Base-by-base conservation (phyloP, 805 yeast genomes). In the Ogataea nakhonphanomensis region DNA sequence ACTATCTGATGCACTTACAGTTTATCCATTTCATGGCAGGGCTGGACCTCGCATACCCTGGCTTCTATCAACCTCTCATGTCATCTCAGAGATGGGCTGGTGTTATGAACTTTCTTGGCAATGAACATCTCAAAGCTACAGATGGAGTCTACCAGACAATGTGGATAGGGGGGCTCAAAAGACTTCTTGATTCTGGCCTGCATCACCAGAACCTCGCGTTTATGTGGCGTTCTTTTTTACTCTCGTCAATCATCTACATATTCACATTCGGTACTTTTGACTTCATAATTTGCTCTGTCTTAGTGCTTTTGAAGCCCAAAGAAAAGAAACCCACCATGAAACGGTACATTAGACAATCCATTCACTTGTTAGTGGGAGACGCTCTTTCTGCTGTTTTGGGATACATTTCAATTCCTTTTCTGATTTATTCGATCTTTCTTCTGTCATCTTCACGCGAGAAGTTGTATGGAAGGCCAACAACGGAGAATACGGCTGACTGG, bases 21-120 rank as follows among this genome's bases (percentile, higher is more conserved):
- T 81, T 73, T 61, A 73, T 79, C 1, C 69, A 78, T 30, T 76
- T 79, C 53, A 66, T 74, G 49, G 75, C 74, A 5, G 81, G 76
- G 4, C 61, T 82, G 22, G 69, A 70, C 46, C 54, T 81, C 13
- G 61, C 66, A 20, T 81, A 75, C 49, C 88, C 89, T 0, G 85
- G 83, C 0, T 79, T 74, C 51, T 76, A 70, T 43, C 82, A 73
- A 45, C 83, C 83, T 0, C 55, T 76, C 10, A 57, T 78, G 33
- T 64, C 77, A 3, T 60, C 69, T 11, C 51, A 76, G 13, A 58
- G 75, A 12, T 80, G 87, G 87, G 62, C 73, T 30, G 74, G 79
- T 1, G 58, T 81, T n/a, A 56, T 78, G 41, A 70, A 41, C 25
- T 24, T 50, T 15, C 20, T 41, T 6, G 27, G 39, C 12, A 48